These are phyloP conservation scores for Powellomyces hirtus DNA, from an alignment of 192 early-diverging fungal species.

Conservation along the genomic window DNA sequence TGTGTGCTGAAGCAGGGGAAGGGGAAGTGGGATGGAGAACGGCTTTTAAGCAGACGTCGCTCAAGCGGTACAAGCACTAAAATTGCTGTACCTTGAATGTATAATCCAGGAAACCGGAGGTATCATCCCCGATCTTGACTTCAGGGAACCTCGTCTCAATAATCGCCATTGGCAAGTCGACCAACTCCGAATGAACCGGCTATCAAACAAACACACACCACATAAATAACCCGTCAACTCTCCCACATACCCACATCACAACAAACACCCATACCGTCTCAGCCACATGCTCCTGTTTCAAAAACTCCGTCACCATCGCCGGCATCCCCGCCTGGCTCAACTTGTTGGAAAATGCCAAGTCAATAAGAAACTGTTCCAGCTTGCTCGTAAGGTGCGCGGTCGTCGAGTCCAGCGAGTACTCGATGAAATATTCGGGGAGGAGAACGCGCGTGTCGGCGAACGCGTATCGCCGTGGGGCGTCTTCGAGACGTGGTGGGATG, in stretches of 20 bases:
- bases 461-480: conserved; percentile 18
- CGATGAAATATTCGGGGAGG: conserved; percentile 51
- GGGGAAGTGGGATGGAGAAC: not conserved
- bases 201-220: too few species aligned
- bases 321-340: conserved; percentile 53
- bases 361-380: conserved; percentile 43
- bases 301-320: conserved; percentile 37
- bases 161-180: not conserved
- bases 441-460: conserved; percentile 33
- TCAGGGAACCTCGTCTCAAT: conserved; percentile 25
- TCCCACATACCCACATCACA: too few species aligned
- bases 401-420: conserved; percentile 48
- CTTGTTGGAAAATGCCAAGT: conserved; percentile 52
- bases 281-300: not conserved
- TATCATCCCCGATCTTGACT: conserved; percentile 19
- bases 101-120: conserved; percentile 6
- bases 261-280: not conserved
- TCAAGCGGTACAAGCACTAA: not conserved
- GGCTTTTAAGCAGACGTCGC: not conserved
- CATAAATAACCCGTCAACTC: too few species aligned
- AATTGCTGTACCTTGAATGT: conserved; percentile 10
- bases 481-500: not conserved
- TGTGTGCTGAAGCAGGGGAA: not conserved
- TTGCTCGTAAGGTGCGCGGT: conserved; percentile 32
- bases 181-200: conserved; percentile 1